These are phyloP conservation scores for Sugiyamaella qingdaonensis DNA, from an alignment of 805 yeast species.

Conservation along the genomic window DNA sequence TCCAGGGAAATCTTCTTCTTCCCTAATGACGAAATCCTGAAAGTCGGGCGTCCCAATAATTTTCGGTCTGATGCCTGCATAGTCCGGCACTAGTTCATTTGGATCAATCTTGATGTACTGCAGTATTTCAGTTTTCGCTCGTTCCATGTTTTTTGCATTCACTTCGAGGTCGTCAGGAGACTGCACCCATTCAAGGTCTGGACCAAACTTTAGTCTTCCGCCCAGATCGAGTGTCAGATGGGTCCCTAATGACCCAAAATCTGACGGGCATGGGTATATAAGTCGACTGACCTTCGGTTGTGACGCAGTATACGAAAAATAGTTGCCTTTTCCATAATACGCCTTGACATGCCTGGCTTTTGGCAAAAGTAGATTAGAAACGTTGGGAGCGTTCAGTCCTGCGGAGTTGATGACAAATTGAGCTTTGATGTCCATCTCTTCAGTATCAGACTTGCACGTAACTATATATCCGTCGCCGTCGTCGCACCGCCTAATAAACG, in stretches of 20 bases:
- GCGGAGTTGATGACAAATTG: slow-evolving; percentile 71
- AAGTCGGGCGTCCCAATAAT: slow-evolving; percentile 44
- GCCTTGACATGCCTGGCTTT: slow-evolving; percentile 51
- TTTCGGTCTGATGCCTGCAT: slow-evolving; percentile 84
- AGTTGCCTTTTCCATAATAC: slow-evolving; percentile 80
- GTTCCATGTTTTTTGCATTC: slow-evolving; percentile 41
- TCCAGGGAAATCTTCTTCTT: slow-evolving; percentile 70
- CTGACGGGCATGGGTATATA: slow-evolving; percentile 75
- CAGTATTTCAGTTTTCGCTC: slow-evolving; percentile 55
- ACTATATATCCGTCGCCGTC: slow-evolving; percentile 24
- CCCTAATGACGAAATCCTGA: slow-evolving; percentile 68
- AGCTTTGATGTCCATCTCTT: slow-evolving; percentile 32
- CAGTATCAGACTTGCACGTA: slow-evolving; percentile 21
- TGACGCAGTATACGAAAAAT: slow-evolving; percentile 53
- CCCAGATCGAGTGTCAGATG: slow-evolving; percentile 82
- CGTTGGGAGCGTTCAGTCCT: slow-evolving; percentile 69
- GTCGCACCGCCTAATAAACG: slow-evolving; percentile 29
- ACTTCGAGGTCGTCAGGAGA: slow-evolving; percentile 30
- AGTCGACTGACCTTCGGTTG: slow-evolving; percentile 50
- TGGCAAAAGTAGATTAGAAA: slow-evolving; percentile 70
- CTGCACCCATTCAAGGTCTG: slow-evolving; percentile 79
- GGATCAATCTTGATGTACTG: slow-evolving; percentile 59
- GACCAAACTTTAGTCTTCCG: slow-evolving; percentile 79
- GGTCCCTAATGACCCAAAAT: slow-evolving; percentile 76
- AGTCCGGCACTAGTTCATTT: slow-evolving; percentile 57